Base-by-base conservation (phyloP, 139 green algal genomes). In the Medakamo hakoo region DNA sequence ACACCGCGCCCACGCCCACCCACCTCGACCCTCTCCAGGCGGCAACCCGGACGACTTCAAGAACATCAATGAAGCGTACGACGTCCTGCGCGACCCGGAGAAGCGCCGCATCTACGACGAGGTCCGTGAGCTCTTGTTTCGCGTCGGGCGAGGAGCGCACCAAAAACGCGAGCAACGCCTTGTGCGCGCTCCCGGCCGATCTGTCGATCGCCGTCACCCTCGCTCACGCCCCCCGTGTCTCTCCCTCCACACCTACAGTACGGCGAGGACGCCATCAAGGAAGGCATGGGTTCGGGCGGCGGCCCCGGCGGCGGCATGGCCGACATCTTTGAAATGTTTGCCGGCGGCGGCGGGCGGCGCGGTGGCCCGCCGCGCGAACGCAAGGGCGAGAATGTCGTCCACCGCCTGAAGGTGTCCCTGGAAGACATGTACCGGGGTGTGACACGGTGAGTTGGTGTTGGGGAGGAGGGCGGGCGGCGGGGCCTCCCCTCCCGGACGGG, bases 191-290 rank as follows among this genome's bases (percentile, higher is more conserved):
- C n/a, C n/a, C n/a, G n/a, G n/a, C n/a, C n/a, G n/a, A n/a, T n/a
- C n/a, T n/a, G n/a, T n/a, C n/a, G n/a, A n/a, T n/a, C n/a, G n/a
- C n/a, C n/a, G n/a, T n/a, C n/a, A n/a, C n/a, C n/a, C n/a, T n/a
- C n/a, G n/a, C n/a, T n/a, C n/a, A n/a, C n/a, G n/a, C n/a, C n/a
- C n/a, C n/a, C n/a, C n/a, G n/a, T n/a, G n/a, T n/a, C n/a, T n/a
- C 55, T 19, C 9, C 23, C 27, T 3, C 9, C 2, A 49, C 58
- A 19, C 28, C 58, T 3, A 22, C 80, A 98, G 83, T 98, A 95
- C 75, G 93, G 93, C n/a, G 93, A 99, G 75, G 93, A 99, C 49
- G 93, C 89, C 0, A 70, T 97, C 31, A 99, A 98, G 77, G 93
- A 99, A 69, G 87, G 90, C 74, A 82, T 78, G 24, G 72, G 68